Evolutionary conservation across 1,284 basidiomycete genomes (phyloP), one percentile per base, ranked within the genome.

Genomic region (Leccinum pseudoinsigne): DNA sequence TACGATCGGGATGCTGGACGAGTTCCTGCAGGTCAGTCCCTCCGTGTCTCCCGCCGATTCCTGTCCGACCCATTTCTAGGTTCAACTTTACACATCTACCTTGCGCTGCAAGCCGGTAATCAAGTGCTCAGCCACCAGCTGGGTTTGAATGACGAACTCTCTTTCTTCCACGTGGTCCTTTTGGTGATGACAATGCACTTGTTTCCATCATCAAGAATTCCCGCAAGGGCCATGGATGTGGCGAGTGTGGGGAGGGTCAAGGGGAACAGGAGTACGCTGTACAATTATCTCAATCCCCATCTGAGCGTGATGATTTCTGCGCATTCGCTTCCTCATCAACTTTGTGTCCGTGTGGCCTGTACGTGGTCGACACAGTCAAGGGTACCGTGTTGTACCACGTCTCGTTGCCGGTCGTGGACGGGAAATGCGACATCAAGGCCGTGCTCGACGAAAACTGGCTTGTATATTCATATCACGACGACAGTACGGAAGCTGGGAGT

Each of bases 201-300:
- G 76, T 83, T 50, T 65, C 78, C 0, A 70, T 90, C 60, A 73
- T 88, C n/a, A 77, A 79, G 53, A 80, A 81, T 26, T 70, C 77
- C 5, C 69, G 75, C 23, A 71, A 60, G n/a, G 62, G 62, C 14
- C 85, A 83, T 18, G 28, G 82, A 85, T 4, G 80, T 94, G 26
- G 94, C 95, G 0, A 92, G 89, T 4, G 78, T 90, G 18, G 95
- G 95, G 10, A 89, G 89, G 68, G 94, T 97, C 4, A 80, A 94
- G 2, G 94, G 93, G 6, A 90, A 97, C 76, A 87, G 96, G 63
- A 87, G 86, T 31, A 95, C 95, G 47, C 76, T 98, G 61, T 97
- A 97, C 84, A 98, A 98, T 80, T 97, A 97, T 74, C 84, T 98
- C 66, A 97, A 97, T 74, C 90, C 92, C 7, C 87, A 94, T 68